Evolutionary conservation across 2,329 filamentous ascomycete species (phyloP), one percentile per base, ranked within the genome.

Genomic region (Raffaelea albimanens): DNA sequence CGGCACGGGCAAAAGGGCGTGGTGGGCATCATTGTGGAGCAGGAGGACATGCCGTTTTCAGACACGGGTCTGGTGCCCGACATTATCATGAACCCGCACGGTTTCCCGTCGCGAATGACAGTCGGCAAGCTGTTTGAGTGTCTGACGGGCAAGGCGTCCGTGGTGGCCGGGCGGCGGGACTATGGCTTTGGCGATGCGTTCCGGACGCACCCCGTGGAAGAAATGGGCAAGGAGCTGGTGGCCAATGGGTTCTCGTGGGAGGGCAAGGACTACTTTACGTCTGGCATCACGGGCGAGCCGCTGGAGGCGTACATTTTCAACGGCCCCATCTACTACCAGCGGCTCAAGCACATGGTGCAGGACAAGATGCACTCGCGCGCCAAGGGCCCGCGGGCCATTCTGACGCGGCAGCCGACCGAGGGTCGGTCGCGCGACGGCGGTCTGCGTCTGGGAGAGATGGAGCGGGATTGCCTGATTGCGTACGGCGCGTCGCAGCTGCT

Each of bases 81-180:
- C 66, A 96, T 98, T 56, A 98, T 98, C 78, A 98, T 98, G 93
- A 98, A 98, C 71, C 93, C 94, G 0, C 93, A 98, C 69, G 93
- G 93, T 82, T 98, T 98, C 75, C 93, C 93, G 2, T 97, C 91
- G 29, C 93, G 93, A 65, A 98, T 98, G 93, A 98, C 93, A 46
- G 93, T 98, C 53, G 93, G 93, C 29, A 98, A 98, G 67, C 85
- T 98, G 73, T 79, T 98, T 44, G 93, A 98, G 63, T 86, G 95
- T 40, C 75, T 98, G 16, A 88, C 90, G 0, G 93, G 93, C 54
- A 98, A 98, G 67, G 93, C 93, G 0, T 88, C 90, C 13, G 82
- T 98, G 2, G 67, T 98, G 4, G 78, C 83, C 50, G 93, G 93
- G 4, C 82, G 84, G 8, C 83, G 88, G 52, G 85, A 95, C 59